Conservation (phyloP, 2,329 filamentous ascomycete species). For the Colletotrichum destructivum region DNA sequence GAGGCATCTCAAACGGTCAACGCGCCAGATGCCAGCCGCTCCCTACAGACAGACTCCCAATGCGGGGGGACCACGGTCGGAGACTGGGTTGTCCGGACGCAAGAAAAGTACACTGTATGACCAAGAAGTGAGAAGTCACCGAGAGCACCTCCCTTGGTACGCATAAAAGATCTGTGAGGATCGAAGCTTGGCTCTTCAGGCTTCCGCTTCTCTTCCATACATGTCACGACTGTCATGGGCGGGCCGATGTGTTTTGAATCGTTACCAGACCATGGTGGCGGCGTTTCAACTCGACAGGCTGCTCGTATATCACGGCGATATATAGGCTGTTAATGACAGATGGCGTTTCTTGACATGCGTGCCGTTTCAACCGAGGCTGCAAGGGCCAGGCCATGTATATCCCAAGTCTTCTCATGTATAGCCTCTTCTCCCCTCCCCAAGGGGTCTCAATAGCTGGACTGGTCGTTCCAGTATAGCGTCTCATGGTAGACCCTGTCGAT, state of each 20-base stretch:
- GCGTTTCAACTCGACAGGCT: constrained; percentile 35
- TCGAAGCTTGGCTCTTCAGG: constrained; percentile 34
- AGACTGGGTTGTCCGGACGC: constrained; percentile 23
- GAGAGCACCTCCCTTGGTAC: constrained; percentile 5
- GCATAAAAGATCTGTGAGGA: constrained; percentile 37
- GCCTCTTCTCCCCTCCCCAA: not conserved
- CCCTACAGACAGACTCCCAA: constrained; percentile 12
- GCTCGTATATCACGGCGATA: constrained; percentile 24
- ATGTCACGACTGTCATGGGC: constrained; percentile 34
- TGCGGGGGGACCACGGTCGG: constrained; percentile 24
- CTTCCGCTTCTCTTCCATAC: constrained; percentile 8
- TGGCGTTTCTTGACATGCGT: constrained; percentile 36
- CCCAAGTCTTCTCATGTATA: constrained; percentile 14
- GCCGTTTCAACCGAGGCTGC: not conserved
- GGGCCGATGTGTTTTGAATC: constrained; percentile 36
- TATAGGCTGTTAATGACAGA: constrained; percentile 34
- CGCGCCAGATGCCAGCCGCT: constrained; percentile 33
- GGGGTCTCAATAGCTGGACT: constrained; percentile 57
- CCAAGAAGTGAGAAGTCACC: constrained; percentile 19
- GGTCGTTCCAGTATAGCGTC: constrained; percentile 68
- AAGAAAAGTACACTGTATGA: constrained; percentile 21
- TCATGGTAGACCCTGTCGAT: constrained; percentile 56
- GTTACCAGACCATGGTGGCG: constrained; percentile 21
- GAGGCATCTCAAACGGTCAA: constrained; percentile 31
- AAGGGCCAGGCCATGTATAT: constrained; percentile 11